Conservation (phyloP, 139 green algal species). For the Tetraselmis striata region DNA sequence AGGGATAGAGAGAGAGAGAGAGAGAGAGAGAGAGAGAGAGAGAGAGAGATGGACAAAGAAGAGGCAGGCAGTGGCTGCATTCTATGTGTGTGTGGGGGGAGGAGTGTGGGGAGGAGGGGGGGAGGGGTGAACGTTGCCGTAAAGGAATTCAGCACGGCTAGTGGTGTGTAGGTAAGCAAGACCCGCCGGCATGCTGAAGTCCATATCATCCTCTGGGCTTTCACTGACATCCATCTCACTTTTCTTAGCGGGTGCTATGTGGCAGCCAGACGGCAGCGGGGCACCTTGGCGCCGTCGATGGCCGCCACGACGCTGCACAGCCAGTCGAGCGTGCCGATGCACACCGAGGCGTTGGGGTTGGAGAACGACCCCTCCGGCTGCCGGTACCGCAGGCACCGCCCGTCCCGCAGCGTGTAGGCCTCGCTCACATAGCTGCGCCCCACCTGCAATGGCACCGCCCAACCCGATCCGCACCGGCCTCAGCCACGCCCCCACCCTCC, state of each 20-base stretch:
- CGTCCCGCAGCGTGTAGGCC: not conserved
- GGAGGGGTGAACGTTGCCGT: too few species aligned
- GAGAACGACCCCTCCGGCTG: slow-evolving; percentile 10
- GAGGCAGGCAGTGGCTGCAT: too few species aligned
- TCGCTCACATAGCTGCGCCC: not conserved
- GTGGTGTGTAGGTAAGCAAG: too few species aligned
- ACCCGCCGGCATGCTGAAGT: too few species aligned
- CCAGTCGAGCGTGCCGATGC: not conserved
- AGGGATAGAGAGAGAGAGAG: not conserved
- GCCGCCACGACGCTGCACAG: not conserved
- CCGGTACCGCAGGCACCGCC: not conserved
- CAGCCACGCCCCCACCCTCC: too few species aligned
- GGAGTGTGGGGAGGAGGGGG: too few species aligned
- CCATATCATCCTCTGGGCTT: too few species aligned
- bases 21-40: not conserved
- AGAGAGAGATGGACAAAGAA: not conserved
- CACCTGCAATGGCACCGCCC: not conserved
- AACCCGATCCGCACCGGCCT: not conserved
- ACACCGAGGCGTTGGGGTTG: slow-evolving; percentile 4
- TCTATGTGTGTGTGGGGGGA: too few species aligned
- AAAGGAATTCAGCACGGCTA: too few species aligned
- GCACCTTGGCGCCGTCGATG: not conserved
- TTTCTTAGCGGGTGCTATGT: too few species aligned
- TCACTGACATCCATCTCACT: too few species aligned
- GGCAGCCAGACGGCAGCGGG: too few species aligned